Evolutionary conservation across 108 stramenopile genomes (phyloP), one percentile per base, ranked within the genome.

Genomic region (Skeletonema tropicum): DNA sequence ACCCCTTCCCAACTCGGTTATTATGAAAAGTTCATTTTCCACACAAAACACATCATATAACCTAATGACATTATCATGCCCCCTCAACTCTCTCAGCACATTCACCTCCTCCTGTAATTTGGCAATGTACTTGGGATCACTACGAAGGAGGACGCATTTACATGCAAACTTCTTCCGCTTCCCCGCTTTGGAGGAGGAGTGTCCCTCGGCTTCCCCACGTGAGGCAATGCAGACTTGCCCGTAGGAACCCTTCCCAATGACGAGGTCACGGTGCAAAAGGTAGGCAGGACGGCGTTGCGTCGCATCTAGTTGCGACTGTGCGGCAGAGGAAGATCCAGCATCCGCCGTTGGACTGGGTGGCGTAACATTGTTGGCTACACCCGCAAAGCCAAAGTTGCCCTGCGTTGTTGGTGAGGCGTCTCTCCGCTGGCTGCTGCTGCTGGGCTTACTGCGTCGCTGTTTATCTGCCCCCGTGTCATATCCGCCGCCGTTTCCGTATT

Each of bases 81-180:
- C 94, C 38, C 94, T 84, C 39, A 95, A 77, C 74, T 95, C 94
- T 17, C 94, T 78, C 45, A 95, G 70, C 10, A 95, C 94, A 78
- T 96, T 96, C 13, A 96, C 95, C 73, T 96, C 95, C 79, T 96
- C 95, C 64, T 96, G 95, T 23, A 96, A 66, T 70, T 96, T 96
- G 75, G 93, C 88, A 79, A 96, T 94, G 87, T 96, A 96, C 75
- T 94, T 96, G 35, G 95, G 92, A 73, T 96, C 95, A 65, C 89
- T 92, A 46, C 92, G 79, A 19, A 96, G 80, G 79, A 92, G 86
- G 83, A 96, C 95, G 64, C 93, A 96, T 73, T 96, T 96, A 78
- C 95, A 93, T 5, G 95, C 93, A 77, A 96, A 96, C 76, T 96
- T 96, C 67, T 93, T 94, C 26, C 93, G 78, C 68, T 96, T 96